A percentile compares a stretch with the other conserved stretches of the same genome.
These are phyloP conservation scores for Leishmania tarentolae DNA, from an alignment of 208 protist genomes.

Conservation along the genomic window DNA sequence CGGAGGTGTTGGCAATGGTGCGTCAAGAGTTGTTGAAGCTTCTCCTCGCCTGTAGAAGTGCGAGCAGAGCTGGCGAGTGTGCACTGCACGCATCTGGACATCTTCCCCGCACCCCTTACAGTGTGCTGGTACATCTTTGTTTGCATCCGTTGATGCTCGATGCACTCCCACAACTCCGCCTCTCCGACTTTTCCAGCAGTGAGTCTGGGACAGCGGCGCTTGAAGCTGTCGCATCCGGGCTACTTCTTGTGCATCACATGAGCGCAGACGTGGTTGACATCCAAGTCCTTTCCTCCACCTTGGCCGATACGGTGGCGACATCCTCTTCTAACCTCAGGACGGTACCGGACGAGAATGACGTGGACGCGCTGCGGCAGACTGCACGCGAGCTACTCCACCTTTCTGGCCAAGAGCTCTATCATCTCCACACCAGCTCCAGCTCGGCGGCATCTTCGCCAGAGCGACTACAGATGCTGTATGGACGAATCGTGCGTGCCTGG, in stretches of 20 bases:
- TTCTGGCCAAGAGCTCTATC: slow-evolving; percentile 8
- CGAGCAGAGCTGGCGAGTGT: neutral
- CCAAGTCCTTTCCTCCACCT: neutral
- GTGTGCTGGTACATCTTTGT: neutral
- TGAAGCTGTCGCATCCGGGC: neutral
- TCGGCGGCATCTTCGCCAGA: neutral
- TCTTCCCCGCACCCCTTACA: neutral
- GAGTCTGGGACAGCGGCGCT: neutral
- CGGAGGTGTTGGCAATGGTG: slow-evolving; percentile 13
- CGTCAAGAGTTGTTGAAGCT: slow-evolving; percentile 17
- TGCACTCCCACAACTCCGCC: neutral
- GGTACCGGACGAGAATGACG: neutral
- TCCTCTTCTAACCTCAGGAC: neutral
- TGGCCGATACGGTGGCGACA: neutral
- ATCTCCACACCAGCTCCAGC: neutral
- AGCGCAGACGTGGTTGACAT: neutral
- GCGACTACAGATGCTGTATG: neutral
- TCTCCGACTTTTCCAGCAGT: neutral
- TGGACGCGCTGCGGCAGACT: slow-evolving; percentile 1
- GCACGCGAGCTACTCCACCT: slow-evolving; percentile 19
- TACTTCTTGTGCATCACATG: slow-evolving; percentile 7
- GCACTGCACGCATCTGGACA: neutral
- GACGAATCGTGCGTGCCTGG: slow-evolving; percentile 16
- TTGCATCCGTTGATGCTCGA: slow-evolving; percentile 9
- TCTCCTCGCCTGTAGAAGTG: neutral